Conservation (phyloP, 164 flowering plant species). For the Nymphaea colorata region DNA sequence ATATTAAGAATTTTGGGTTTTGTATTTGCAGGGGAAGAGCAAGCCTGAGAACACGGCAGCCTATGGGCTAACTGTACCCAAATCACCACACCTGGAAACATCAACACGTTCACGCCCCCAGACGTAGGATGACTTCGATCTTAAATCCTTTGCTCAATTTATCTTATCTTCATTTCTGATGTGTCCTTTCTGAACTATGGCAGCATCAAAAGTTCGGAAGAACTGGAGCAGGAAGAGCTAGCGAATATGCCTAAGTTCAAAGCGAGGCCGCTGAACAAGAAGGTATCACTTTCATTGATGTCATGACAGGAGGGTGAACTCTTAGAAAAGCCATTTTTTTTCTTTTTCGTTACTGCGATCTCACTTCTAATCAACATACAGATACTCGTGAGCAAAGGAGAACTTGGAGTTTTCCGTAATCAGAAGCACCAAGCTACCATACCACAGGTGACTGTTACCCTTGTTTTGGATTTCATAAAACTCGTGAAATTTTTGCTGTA, state of each 20-base stretch:
- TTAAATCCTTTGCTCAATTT: no score
- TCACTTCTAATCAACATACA: conserved; percentile 10
- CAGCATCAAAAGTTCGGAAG: conserved; percentile 65
- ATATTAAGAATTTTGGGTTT: neutral
- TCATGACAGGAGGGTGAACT: no score
- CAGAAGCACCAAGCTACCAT: conserved; percentile 53
- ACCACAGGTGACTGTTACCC: conserved; percentile 19
- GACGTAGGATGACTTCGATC: conserved; percentile 10
- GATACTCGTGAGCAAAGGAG: conserved; percentile 95
- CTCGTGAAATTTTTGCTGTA: neutral
- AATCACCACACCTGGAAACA: conserved; percentile 70
- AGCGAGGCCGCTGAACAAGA: conserved; percentile 86
- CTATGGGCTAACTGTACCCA: conserved; percentile 61
- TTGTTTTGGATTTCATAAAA: neutral
- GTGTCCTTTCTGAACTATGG: neutral
- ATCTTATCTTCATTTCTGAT: neutral
- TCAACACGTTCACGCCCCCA: conserved; percentile 73
- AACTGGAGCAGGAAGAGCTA: conserved; percentile 94
- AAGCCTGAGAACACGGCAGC: neutral
- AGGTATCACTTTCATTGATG: conserved; percentile 23
- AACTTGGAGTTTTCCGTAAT: conserved; percentile 58
- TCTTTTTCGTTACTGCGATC: no score
- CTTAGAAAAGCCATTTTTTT: neutral
- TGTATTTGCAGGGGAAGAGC: neutral
- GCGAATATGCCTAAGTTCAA: conserved; percentile 90